Conservation (phyloP, 352 stramenopile genomes). For the Phytopythium kandeliae region DNA sequence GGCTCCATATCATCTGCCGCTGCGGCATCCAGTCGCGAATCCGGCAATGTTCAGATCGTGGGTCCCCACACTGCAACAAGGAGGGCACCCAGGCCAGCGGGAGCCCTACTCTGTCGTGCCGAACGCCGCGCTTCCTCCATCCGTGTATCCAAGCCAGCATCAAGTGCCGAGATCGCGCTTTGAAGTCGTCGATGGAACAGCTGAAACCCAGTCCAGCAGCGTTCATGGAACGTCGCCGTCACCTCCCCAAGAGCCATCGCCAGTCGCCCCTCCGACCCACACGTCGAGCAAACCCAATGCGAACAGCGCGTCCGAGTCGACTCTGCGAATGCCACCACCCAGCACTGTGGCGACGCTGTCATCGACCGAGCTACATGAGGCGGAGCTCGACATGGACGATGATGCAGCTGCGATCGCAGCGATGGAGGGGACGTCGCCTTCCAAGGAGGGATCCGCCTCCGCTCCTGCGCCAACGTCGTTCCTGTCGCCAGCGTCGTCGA, state of each 20-base stretch:
- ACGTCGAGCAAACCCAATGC: not conserved
- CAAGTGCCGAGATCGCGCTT: not conserved
- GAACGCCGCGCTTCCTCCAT: not conserved
- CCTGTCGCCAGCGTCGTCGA: conserved; percentile 23
- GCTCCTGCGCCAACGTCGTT: conserved; percentile 32
- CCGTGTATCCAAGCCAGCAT: not conserved
- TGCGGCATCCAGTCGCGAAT: not conserved
- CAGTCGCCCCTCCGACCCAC: not conserved
- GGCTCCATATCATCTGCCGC: not conserved
- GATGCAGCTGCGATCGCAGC: conserved; percentile 19
- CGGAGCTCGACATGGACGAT: conserved; percentile 8
- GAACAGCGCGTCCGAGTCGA: not conserved
- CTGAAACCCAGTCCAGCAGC: not conserved
- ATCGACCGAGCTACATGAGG: conserved; percentile 7
- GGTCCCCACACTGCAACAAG: not conserved
- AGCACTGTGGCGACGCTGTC: not conserved
- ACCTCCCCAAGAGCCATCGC: not conserved
- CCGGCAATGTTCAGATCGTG: not conserved
- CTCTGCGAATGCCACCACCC: not conserved
- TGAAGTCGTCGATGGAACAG: not conserved
- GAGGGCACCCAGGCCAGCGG: too few relatives aligned
- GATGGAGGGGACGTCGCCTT: conserved; percentile 3
- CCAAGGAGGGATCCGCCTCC: not conserved
- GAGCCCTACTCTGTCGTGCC: too few relatives aligned
- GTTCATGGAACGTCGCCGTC: not conserved